These are phyloP conservation scores for Dryas alaskensis DNA, from an alignment of 306 rosid species.

Conservation along the genomic window DNA sequence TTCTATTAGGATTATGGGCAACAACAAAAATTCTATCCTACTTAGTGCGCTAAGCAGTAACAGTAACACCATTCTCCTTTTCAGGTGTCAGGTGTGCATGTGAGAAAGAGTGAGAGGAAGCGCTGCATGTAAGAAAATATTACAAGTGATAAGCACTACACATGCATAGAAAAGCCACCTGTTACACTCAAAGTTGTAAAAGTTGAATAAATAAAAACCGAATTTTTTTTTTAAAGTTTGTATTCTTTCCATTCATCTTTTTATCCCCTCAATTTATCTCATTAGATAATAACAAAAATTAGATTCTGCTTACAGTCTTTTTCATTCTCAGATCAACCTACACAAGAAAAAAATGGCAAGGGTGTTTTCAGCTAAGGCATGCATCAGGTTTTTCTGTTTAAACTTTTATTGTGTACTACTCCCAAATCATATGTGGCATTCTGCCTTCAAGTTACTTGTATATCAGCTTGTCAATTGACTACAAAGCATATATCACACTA, in stretches of 20 bases:
- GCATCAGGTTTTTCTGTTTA: not conserved
- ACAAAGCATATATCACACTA: not conserved
- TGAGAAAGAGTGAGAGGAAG: not conserved
- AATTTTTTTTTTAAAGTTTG: no score
- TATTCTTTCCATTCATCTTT: not conserved
- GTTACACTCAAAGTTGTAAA: not conserved
- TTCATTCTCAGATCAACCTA: constrained; percentile 3
- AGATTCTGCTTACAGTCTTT: not conserved
- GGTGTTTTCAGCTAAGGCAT: not conserved
- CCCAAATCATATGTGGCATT: not conserved
- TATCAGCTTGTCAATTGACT: not conserved
- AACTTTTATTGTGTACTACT: not conserved
- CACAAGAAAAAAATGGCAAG: not conserved
- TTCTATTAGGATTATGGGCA: not conserved
- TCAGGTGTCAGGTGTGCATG: constrained; percentile 1
- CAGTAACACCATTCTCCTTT: constrained; percentile 1
- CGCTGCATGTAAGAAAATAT: not conserved
- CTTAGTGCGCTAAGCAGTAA: not conserved
- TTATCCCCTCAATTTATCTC: not conserved
- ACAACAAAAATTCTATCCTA: not conserved
- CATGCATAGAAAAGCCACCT: constrained; percentile 1
- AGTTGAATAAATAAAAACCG: not conserved
- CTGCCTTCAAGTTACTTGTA: not conserved
- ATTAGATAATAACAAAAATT: not conserved
- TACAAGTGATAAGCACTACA: not conserved